A percentile compares a stretch with the other conserved stretches of the same genome.
Conservation (phyloP, 2,329 filamentous ascomycete species). For the Colletotrichum sojae region DNA sequence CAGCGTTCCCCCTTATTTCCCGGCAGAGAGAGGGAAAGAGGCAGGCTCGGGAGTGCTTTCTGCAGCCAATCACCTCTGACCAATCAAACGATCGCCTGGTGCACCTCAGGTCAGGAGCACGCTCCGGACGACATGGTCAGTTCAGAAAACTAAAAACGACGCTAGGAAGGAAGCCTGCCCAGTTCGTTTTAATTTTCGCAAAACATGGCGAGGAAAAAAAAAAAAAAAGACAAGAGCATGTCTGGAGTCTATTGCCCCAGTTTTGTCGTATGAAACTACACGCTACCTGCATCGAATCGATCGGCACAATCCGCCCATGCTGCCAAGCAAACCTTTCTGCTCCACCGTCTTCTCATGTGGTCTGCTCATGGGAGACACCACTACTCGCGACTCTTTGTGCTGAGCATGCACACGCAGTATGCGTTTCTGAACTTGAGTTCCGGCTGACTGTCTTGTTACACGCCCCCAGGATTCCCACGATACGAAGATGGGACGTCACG, state of each 20-base stretch:
- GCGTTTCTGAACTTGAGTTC: too few relatives aligned
- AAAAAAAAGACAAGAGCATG: background rate
- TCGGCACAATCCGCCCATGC: conserved; percentile 10
- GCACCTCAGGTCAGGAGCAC: conserved; percentile 14
- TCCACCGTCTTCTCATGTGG: conserved; percentile 7
- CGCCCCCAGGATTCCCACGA: too few relatives aligned
- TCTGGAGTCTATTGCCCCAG: background rate
- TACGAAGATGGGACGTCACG: too few relatives aligned
- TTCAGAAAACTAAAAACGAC: background rate
- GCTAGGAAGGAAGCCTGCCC: background rate
- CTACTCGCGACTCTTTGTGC: background rate
- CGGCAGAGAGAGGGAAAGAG: background rate
- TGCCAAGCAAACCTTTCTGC: conserved; percentile 9
- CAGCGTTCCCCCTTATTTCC: conserved; percentile 12
- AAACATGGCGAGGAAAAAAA: background rate
- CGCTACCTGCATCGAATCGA: conserved; percentile 11
- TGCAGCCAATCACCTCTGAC: background rate
- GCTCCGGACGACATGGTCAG: conserved; percentile 16
- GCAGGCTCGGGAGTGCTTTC: background rate
- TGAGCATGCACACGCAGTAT: too few relatives aligned
- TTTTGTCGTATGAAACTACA: background rate
- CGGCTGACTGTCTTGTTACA: too few relatives aligned
- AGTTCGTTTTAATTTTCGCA: background rate
- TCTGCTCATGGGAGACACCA: background rate
- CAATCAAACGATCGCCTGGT: conserved; percentile 4